Evolutionary conservation across 768 basidiomycete species (phyloP).

Genomic region (Sistotremastrum niveocremeum): DNA sequence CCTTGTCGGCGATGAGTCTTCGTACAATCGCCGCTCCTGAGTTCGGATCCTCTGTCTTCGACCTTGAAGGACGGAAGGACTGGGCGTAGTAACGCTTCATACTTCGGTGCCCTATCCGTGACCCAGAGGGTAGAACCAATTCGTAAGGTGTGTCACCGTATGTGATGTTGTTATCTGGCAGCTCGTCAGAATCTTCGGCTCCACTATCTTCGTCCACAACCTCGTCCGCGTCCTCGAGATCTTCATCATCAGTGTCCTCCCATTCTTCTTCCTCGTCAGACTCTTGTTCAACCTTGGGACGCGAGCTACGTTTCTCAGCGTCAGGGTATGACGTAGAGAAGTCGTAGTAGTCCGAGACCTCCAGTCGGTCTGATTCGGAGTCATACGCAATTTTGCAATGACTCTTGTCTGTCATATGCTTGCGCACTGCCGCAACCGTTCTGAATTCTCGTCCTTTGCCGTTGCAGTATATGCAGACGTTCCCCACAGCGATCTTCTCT

Average conservation of each 20-base stretch:
- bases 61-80: conserved; percentile 37
- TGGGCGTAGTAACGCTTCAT: conserved; percentile 82
- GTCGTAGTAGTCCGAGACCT: conserved; percentile 88
- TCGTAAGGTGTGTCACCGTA: conserved; percentile 77
- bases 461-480: conserved; percentile 87
- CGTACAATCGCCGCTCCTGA: conserved; percentile 70
- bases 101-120: conserved; percentile 82
- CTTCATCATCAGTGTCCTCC: conserved; percentile 16
- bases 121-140: conserved; percentile 86
- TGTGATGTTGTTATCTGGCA: conserved; percentile 42
- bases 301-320: conserved; percentile 14
- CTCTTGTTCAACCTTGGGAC: conserved; percentile 2
- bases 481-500: conserved; percentile 87
- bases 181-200: conserved; percentile 24
- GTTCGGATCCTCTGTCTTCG: conserved; percentile 45
- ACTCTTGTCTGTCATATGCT: conserved; percentile 92
- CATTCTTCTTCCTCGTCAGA: conserved; percentile 21
- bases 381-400: conserved; percentile 97
- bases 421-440: conserved; percentile 74
- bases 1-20: conserved; percentile 64
- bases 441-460: conserved; percentile 71
- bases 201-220: conserved; percentile 25
- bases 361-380: conserved; percentile 62
- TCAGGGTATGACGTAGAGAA: conserved; percentile 71
- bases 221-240: conserved; percentile 23